Evolutionary conservation across 2,329 filamentous ascomycete species (phyloP), one percentile per base, ranked within the genome.

Genomic region (Hymenoscyphus linearis): DNA sequence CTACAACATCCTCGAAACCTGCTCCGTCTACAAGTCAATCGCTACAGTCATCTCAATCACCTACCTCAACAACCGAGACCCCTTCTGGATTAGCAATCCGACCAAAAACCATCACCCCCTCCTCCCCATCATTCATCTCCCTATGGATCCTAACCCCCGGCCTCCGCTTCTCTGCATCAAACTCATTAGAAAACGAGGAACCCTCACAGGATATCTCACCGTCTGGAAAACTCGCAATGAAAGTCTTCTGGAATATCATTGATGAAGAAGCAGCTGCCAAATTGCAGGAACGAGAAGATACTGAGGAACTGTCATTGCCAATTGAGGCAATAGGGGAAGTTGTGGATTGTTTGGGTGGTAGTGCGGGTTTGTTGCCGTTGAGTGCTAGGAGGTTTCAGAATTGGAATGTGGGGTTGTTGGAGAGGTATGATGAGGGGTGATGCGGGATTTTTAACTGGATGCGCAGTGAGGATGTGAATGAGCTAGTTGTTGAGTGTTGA

Each of bases 341-440:
- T 6, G 66, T 72, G 1, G 64, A 68, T 5, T 74, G 72, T 10
- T 74, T 91, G 27, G 70, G 75, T 12, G 69, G 69, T 7, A 85
- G 81, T 65, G 82, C 79, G 37, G 50, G 64, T 2, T 69, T 85
- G 16, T 70, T 91, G 9, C 87, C 88, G 1, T 70, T 66, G 0
- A 76, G 76, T 9, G 83, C 87, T 62, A 78, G 84, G 60, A 75
- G 68, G 31, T 88, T 89, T 66, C 79, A 83, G 69, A 82, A 80
- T n/a, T 91, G 87, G 87, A 79, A 80, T 27, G 85, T 91, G 4
- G 86, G 85, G 1, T 71, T 91, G 18, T 69, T 91, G 62, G 79
- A 81, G 64, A 76, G 81, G 62, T 86, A 82, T 74, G 73, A 76
- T 25, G 57, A 59, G 31, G 16, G n/a, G 9, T 44, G 25, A 53